Conservation (phyloP, 805 yeast genomes). For the Kodamaea restingae region DNA sequence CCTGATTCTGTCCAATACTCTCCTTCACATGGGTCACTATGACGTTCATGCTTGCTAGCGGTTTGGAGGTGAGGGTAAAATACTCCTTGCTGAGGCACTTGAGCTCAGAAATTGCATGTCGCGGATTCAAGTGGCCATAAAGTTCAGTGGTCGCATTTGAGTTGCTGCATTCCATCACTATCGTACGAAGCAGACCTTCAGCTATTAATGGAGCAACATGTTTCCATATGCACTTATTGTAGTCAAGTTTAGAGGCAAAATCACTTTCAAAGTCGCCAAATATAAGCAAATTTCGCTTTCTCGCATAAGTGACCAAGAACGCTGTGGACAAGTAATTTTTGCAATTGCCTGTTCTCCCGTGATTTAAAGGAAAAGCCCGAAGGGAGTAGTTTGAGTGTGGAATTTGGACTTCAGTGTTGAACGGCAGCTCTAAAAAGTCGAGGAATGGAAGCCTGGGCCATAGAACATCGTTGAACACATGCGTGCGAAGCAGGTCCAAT, state of each 20-base stretch:
- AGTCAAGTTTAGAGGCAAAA: slow-evolving; percentile 33
- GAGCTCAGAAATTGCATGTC: slow-evolving; percentile 56
- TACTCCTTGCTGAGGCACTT: slow-evolving; percentile 13
- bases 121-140: slow-evolving; percentile 81
- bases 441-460: slow-evolving; percentile 70
- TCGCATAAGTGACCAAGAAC: slow-evolving; percentile 46
- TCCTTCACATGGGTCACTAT: slow-evolving; percentile 46
- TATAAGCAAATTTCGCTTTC: slow-evolving; percentile 41
- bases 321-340: slow-evolving; percentile 49
- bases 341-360: slow-evolving; percentile 21
- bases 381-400: slow-evolving; percentile 19
- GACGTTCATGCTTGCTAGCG: slow-evolving; percentile 42
- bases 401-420: slow-evolving; percentile 15
- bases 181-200: slow-evolving; percentile 39
- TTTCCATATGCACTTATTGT: slow-evolving; percentile 52
- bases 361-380: slow-evolving; percentile 31
- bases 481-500: slow-evolving; percentile 44
- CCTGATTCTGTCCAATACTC: slow-evolving; percentile 46
- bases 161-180: slow-evolving; percentile 78
- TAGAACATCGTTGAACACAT: slow-evolving; percentile 66
- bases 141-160: slow-evolving; percentile 38
- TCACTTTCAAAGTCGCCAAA: slow-evolving; percentile 90
- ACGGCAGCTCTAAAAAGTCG: slow-evolving; percentile 13
- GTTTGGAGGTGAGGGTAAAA: slow-evolving; percentile 12
- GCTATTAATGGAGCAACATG: slow-evolving; percentile 45